Conservation (phyloP, 140 eudicot species). For the Anethum foeniculum region DNA sequence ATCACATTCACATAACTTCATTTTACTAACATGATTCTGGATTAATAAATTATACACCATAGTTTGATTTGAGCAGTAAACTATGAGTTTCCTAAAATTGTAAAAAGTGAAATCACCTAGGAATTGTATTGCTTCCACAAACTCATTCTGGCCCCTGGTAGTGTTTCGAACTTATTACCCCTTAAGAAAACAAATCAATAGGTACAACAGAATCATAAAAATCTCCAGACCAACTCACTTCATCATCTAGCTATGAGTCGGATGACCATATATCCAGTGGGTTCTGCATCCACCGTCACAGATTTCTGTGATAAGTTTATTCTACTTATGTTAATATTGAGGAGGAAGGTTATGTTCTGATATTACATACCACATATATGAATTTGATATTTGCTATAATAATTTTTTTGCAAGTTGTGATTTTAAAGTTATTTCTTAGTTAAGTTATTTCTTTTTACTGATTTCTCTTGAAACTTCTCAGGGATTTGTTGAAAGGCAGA, state of each 20-base stretch:
- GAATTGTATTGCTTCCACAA: neutral
- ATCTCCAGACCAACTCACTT: conserved; percentile 40
- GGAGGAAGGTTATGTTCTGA: neutral
- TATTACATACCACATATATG: neutral
- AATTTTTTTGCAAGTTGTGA: neutral
- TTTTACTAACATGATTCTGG: neutral
- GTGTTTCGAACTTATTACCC: neutral
- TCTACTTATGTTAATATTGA: conserved; percentile 3
- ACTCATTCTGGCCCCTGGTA: neutral
- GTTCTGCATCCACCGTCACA: neutral
- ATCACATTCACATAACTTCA: neutral
- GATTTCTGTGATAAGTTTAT: neutral
- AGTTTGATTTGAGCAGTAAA: neutral
- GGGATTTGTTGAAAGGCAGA: conserved; percentile 91
- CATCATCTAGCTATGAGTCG: conserved; percentile 10
- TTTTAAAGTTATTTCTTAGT: neutral
- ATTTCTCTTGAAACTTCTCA: conserved; percentile 22
- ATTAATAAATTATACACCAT: neutral
- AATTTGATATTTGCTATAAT: neutral
- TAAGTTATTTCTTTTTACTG: neutral
- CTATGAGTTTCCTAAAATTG: neutral
- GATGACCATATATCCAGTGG: neutral
- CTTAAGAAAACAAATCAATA: neutral
- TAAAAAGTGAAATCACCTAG: neutral
- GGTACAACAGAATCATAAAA: neutral